A percentile compares a stretch with the other conserved stretches of the same genome.
Evolutionary conservation across 2,329 filamentous ascomycete species (phyloP).

Genomic region (Diaporthe longicolla): DNA sequence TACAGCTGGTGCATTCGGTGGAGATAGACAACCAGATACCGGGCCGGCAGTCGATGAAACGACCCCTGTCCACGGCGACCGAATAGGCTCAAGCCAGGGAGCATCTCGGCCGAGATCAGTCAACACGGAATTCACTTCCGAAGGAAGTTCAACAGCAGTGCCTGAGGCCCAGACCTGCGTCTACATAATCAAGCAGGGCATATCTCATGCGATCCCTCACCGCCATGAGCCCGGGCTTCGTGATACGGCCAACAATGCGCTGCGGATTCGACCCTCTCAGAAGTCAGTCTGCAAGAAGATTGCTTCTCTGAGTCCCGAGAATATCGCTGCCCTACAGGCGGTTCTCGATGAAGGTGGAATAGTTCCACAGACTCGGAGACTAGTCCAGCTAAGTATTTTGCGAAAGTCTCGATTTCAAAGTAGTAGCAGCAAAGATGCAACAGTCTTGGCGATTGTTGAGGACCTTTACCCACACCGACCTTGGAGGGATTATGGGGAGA

Average conservation of each 20-base stretch:
- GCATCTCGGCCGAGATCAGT: background rate
- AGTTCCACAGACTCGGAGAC: background rate
- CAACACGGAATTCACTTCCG: background rate
- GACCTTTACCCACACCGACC: background rate
- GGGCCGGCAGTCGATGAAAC: background rate
- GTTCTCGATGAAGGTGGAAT: background rate
- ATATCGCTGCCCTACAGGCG: background rate
- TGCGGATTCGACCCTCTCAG: background rate
- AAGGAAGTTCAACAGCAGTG: background rate
- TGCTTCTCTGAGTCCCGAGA: background rate
- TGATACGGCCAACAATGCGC: background rate
- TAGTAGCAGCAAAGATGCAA: background rate
- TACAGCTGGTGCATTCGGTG: background rate
- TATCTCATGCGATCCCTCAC: background rate
- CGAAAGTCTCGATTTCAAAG: background rate
- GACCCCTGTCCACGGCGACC: background rate
- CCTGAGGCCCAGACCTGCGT: background rate
- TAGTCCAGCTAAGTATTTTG: background rate
- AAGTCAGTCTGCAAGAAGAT: background rate
- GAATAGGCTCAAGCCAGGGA: background rate
- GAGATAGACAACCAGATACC: background rate
- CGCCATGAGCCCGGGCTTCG: background rate
- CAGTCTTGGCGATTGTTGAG: background rate
- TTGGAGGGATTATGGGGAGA: background rate
- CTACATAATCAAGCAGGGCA: slow-evolving; percentile 7